These are phyloP conservation scores for Candida nanaspora DNA, from an alignment of 805 yeast species.

Conservation along the genomic window DNA sequence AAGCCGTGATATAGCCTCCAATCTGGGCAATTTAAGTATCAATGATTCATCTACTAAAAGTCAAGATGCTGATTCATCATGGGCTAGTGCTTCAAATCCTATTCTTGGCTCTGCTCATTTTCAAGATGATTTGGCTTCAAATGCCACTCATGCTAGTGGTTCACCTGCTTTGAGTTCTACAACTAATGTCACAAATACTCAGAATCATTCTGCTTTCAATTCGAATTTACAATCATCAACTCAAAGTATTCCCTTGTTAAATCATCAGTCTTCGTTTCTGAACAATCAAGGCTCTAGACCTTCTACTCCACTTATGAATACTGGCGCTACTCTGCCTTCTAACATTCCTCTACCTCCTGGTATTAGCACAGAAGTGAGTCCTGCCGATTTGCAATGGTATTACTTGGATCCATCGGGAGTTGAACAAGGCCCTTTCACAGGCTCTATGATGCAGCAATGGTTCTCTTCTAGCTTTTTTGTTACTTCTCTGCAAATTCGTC, in stretches of 20 bases:
- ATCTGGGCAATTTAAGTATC: constrained; percentile 2
- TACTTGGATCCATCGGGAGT: constrained; percentile 65
- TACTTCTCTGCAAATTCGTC: constrained; percentile 46
- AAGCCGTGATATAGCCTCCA: constrained; percentile 7
- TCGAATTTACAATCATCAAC: neutral
- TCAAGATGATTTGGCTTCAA: neutral
- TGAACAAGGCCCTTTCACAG: constrained; percentile 79
- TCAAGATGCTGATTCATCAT: constrained; percentile 8
- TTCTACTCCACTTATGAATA: neutral
- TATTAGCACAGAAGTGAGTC: constrained; percentile 11
- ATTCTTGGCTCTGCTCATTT: neutral
- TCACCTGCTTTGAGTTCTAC: neutral
- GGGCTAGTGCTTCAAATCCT: constrained; percentile 4
- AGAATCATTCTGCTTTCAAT: neutral
- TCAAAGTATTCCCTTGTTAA: neutral
- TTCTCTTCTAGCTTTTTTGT: constrained; percentile 51
- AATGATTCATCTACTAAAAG: neutral
- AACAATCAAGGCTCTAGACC: neutral
- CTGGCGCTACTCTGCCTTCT: neutral
- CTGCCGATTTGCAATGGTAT: constrained; percentile 49
- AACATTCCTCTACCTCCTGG: constrained; percentile 11
- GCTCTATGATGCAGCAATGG: constrained; percentile 76
- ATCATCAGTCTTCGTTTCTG: neutral
- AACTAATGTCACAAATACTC: neutral
- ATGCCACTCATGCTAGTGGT: neutral